Evolutionary conservation across 2,329 filamentous ascomycete genomes (phyloP).

Genomic region (Sporothrix brasiliensis): DNA sequence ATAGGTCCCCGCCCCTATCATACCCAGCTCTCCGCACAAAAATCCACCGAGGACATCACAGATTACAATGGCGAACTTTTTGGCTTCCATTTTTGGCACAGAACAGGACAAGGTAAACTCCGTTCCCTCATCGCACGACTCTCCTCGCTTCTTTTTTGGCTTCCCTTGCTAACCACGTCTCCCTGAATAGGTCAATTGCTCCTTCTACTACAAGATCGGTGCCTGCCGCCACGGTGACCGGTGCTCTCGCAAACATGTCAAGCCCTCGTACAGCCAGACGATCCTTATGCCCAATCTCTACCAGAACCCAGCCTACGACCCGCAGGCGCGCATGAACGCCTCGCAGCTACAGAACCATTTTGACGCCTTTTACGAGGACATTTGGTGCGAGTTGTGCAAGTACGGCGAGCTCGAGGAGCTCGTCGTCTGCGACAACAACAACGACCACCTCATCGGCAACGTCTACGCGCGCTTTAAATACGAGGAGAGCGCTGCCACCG

Average conservation of each 20-base stretch:
- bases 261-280: slow-evolving; percentile 96
- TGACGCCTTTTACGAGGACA: slow-evolving; percentile 99
- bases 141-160: slow-evolving; percentile 34
- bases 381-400: slow-evolving; percentile 99
- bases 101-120: slow-evolving; percentile 81
- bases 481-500: slow-evolving; percentile 91
- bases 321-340: slow-evolving; percentile 94
- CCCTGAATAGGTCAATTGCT: slow-evolving; percentile 76
- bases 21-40: not conserved
- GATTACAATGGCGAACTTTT: slow-evolving; percentile 87
- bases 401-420: slow-evolving; percentile 97
- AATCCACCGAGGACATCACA: not conserved
- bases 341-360: slow-evolving; percentile 98
- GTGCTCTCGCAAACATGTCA: slow-evolving; percentile 98
- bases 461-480: slow-evolving; percentile 99
- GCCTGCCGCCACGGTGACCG: slow-evolving; percentile 98
- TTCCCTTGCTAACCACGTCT: slow-evolving; percentile 2
- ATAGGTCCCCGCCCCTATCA: not conserved
- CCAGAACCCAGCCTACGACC: slow-evolving; percentile 97
- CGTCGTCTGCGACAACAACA: slow-evolving; percentile 99
- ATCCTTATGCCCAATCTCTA: slow-evolving; percentile 98
- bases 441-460: slow-evolving; percentile 98
- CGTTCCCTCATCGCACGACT: not conserved
- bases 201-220: slow-evolving; percentile 99
- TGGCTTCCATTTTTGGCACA: slow-evolving; percentile 98